Evolutionary conservation across 768 basidiomycete species (phyloP), one percentile per base, ranked within the genome.

Genomic region (Pisolithus marmoratus): DNA sequence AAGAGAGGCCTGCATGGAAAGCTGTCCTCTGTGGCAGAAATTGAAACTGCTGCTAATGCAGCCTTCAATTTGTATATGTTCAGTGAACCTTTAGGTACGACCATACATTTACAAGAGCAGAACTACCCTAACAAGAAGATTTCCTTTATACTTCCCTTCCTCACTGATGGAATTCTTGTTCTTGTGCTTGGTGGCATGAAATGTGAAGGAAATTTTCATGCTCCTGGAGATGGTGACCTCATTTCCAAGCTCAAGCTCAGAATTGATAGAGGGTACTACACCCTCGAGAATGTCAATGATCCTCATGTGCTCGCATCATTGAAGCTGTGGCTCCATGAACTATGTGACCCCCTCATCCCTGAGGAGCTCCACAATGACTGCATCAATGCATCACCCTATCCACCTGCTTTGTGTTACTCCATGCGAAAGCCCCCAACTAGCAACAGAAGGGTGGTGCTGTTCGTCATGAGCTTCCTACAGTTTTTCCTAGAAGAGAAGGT

Each of bases 181-280:
- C 74, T 94, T 11, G 91, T 91, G 0, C 84, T 26, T 93, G n/a
- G n/a, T n/a, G n/a, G n/a, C n/a, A n/a, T n/a, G n/a, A n/a, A n/a
- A n/a, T n/a, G n/a, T n/a, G n/a, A 94, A 63, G 94, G 94, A n/a
- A 94, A 94, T 50, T 97, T 95, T 71, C 85, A 94, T 42, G 83
- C 95, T 5, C 90, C 94, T 14, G 94, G 94, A 0, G 94, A 97
- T 65, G 79, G 79, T n/a, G 94, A 97, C 66, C 79, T 84, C 5
- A 88, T 97, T 40, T 87, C 90, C 1, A 86, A 89, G 48, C 77
- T 97, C 58, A 94, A 91, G 67, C 77, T 91, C 29, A 84, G 91
- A 51, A 92, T 97, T 51, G 92, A 95, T 65, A 80, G 85, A 58
- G 93, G 55, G 84, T n/a, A n/a, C n/a, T n/a, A n/a, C n/a, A n/a